phyloP scores from a whole-genome alignment of 1,139 yeast species.

The Barnettozyma hawaiiensis region DNA sequence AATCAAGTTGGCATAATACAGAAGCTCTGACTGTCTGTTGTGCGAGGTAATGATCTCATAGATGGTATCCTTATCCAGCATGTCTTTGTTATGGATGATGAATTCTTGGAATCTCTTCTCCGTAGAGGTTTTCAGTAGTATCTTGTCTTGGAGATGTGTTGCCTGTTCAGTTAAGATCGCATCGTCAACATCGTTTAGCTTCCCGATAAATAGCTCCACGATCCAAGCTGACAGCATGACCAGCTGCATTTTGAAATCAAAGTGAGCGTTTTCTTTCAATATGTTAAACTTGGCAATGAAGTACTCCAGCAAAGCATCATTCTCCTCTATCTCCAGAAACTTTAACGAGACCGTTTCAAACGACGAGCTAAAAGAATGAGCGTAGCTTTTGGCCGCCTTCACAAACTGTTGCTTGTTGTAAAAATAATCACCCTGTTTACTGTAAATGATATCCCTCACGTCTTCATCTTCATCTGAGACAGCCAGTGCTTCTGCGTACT shows the following conservation, averaged over 20 bases:
- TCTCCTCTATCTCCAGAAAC: constrained; percentile 38
- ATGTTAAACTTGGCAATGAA: constrained; percentile 44
- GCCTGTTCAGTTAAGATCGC: constrained; percentile 26
- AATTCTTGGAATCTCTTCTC: constrained; percentile 45
- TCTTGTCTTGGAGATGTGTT: constrained; percentile 23
- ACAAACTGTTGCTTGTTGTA: constrained; percentile 31
- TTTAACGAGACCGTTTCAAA: constrained; percentile 67
- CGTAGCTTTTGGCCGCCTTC: constrained; percentile 60
- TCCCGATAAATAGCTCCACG: constrained; percentile 57
- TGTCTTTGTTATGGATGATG: constrained; percentile 41
- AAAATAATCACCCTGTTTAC: constrained; percentile 59
- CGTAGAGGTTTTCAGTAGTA: constrained; percentile 24
- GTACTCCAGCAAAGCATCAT: constrained; percentile 50
- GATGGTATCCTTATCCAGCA: constrained; percentile 58
- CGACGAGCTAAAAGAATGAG: constrained; percentile 59
- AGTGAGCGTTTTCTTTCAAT: constrained; percentile 31
- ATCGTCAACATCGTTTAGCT: constrained; percentile 44
- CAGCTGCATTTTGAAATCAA: constrained; percentile 44
- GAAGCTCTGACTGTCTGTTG: constrained; percentile 56
- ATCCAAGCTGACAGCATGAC: constrained; percentile 78
- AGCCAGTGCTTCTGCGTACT: constrained; percentile 64
- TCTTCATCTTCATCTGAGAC: constrained; percentile 38
- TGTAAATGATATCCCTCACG: constrained; percentile 49
- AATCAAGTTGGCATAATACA: constrained; percentile 63
- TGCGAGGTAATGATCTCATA: constrained; percentile 68